Base-by-base conservation (phyloP, 805 yeast species). In the Nakazawaea pomicola region DNA sequence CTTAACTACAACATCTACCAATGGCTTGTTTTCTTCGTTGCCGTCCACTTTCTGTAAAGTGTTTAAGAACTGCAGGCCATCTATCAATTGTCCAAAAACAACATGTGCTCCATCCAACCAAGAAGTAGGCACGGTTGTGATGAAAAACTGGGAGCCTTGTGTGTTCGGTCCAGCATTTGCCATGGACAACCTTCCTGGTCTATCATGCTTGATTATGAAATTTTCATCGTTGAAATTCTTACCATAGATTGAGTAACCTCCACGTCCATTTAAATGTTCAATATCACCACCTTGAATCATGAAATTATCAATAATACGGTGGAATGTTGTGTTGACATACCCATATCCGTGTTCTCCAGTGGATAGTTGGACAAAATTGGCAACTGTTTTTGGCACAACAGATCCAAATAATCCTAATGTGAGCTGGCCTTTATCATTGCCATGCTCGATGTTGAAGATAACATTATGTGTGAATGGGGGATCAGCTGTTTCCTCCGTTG, bases 221-320 rank as follows among this genome's bases (percentile, higher is more conserved):
- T 79, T 84, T 70, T 89, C 97, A 59, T 89, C 96, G 4, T 67
- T 70, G 55, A 88, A 81, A 54, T 69, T 71, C 42, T 66, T 66
- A 23, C 95, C 96, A 61, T 78, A 84, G 52, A 87, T 80, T 20
- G 95, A 83, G 51, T 70, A 69, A 11, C 96, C 95, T 19, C 95
- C 95, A 41, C 76, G 69, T 12, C 91, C 90, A 50, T 72, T 68
- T 29, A 61, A 62, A 19, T 70, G 72, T 49, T 83, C 80, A 57
- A 82, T 80, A 61, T 87, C 91, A 47, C 96, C 96, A 44, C 95
- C 95, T 65, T 86, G 95, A 51, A 89, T 73, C 83, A 86, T 79
- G 58, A 84, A 85, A 43, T 72, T 71, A 33, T 76, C 70, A 47
- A 84, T 80, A 38, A 88, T 78, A 46, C 90, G 73, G 63, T 84